Evolutionary conservation across 768 basidiomycete species (phyloP).

Genomic region (Rhizopogon vesiculosus): DNA sequence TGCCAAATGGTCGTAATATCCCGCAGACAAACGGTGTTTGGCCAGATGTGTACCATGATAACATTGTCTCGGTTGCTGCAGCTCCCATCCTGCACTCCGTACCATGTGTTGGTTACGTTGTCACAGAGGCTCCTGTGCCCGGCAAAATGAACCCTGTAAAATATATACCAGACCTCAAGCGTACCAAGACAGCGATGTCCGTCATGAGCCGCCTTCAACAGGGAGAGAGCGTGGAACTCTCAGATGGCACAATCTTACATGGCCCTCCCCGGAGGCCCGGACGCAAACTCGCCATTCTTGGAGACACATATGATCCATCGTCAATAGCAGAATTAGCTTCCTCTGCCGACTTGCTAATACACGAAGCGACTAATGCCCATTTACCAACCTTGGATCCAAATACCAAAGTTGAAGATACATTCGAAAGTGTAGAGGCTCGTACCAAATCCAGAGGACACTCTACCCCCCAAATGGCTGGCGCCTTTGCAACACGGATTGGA

Average conservation of each 20-base stretch:
- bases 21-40: conserved; percentile 54
- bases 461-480: conserved; percentile 87
- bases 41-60: conserved; percentile 58
- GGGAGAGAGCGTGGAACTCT: conserved; percentile 57
- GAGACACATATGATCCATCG: conserved; percentile 83
- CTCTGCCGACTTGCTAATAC: conserved; percentile 71
- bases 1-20: conserved; percentile 59
- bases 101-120: conserved; percentile 76
- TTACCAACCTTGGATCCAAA: conserved; percentile 57
- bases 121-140: conserved; percentile 65
- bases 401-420: conserved; percentile 59
- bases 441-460: conserved; percentile 81
- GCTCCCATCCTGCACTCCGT: conserved; percentile 79
- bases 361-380: conserved; percentile 89
- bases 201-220: conserved; percentile 63
- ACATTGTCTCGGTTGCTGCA: conserved; percentile 59
- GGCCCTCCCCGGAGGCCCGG: conserved; percentile 65
- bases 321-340: conserved; percentile 54
- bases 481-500: conserved; percentile 63
- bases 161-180: conserved; percentile 64
- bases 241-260: conserved; percentile 67
- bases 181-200: conserved; percentile 65
- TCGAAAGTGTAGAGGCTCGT: conserved; percentile 54
- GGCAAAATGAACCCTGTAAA: conserved; percentile 70
- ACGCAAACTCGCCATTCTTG: conserved; percentile 75